Conservation (phyloP, 331 rosid species). For the Malus hybrid region DNA sequence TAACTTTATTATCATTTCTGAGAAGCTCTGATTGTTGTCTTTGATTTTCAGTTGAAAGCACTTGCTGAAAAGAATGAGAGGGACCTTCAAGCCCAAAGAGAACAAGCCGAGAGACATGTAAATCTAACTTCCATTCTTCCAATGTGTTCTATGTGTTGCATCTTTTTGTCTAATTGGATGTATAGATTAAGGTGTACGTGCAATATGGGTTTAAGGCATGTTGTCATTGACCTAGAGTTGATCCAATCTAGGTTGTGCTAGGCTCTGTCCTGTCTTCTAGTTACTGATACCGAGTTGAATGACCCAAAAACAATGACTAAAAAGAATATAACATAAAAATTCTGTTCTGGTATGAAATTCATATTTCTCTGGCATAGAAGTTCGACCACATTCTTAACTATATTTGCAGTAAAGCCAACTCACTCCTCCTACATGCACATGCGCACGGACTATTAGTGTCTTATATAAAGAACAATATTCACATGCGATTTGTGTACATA, state of each 20-base stretch:
- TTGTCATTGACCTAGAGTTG: not conserved
- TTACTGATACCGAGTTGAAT: not conserved
- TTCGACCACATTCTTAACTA: not conserved
- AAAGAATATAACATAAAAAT: not conserved
- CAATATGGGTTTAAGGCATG: not conserved
- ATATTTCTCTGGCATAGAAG: not conserved
- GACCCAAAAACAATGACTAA: not conserved
- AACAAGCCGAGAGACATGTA: constrained; percentile 97
- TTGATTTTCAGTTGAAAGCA: constrained; percentile 62
- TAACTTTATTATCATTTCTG: not conserved
- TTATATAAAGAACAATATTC: not conserved
- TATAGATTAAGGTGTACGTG: not conserved
- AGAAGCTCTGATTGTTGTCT: constrained; percentile 12
- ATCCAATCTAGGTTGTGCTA: not conserved
- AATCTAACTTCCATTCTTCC: constrained; percentile 7
- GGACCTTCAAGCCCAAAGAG: constrained; percentile 90
- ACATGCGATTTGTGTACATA: not conserved
- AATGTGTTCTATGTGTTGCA: not conserved
- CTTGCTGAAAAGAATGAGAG: constrained; percentile 94
- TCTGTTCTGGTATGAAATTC: not conserved
- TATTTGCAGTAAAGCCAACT: not conserved
- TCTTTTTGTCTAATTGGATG: not conserved
- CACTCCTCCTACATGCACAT: not conserved
- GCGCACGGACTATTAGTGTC: not conserved
- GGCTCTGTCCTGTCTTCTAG: not conserved